Percentiles rank a stretch among this genome's conserved stretches.
These are phyloP conservation scores for Domatiomyces catenatus DNA, from an alignment of 2,329 filamentous ascomycete species.

Conservation along the genomic window DNA sequence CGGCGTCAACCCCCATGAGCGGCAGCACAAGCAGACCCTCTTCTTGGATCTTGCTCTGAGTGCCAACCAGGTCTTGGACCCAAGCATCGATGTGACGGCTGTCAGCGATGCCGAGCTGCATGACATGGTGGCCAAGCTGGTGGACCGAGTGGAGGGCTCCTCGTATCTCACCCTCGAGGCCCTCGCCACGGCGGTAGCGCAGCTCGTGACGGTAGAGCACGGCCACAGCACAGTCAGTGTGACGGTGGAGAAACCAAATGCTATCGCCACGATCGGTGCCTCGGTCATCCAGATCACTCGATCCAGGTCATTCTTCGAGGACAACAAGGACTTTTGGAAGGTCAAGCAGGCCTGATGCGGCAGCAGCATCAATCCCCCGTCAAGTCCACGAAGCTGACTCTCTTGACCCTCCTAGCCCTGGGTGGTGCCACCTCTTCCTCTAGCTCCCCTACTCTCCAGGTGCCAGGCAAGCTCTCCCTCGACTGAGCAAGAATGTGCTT, in stretches of 20 bases:
- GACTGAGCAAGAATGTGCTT: slow-evolving; percentile 17
- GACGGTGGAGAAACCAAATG: slow-evolving; percentile 35
- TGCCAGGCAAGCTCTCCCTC: slow-evolving; percentile 23
- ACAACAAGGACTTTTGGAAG: slow-evolving; percentile 19
- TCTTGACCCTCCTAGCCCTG: slow-evolving; percentile 1
- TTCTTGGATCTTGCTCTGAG: slow-evolving; percentile 24
- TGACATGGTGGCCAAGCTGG: slow-evolving; percentile 24
- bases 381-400: slow-evolving; percentile 15
- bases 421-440: slow-evolving; percentile 5
- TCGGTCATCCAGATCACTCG: slow-evolving; percentile 36
- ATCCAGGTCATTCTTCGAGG: slow-evolving; percentile 28
- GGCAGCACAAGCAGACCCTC: slow-evolving; percentile 35
- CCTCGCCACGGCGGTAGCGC: slow-evolving; percentile 33
- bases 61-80: neutral
- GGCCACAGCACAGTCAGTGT: slow-evolving; percentile 33
- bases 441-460: slow-evolving; percentile 20
- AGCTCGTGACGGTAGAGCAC: slow-evolving; percentile 31
- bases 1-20: slow-evolving; percentile 38
- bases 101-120: slow-evolving; percentile 18
- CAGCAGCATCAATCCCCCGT: slow-evolving; percentile 6
- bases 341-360: slow-evolving; percentile 12
- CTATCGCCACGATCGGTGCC: slow-evolving; percentile 33
- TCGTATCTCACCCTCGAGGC: slow-evolving; percentile 37
- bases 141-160: slow-evolving; percentile 32
- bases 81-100: slow-evolving; percentile 1